A percentile compares a stretch with the other conserved stretches of the same genome.
Evolutionary conservation across 192 early-diverging fungal genomes (phyloP).

Genomic region (Podila clonocystis): DNA sequence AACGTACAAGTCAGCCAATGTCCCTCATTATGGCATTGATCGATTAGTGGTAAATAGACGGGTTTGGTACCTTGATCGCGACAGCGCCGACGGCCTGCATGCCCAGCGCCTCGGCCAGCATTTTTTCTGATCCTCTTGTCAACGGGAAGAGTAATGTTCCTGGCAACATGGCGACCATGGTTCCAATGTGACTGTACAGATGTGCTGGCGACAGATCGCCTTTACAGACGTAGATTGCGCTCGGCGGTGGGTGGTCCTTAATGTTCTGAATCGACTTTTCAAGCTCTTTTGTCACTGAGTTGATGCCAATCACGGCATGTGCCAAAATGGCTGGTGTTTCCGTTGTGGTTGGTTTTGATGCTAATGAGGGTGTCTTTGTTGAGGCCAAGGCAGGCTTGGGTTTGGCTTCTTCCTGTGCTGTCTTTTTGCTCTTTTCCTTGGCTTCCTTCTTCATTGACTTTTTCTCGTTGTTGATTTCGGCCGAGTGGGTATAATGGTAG

Average conservation of each 20-base stretch:
- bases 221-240: constrained; percentile 35
- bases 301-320: constrained; percentile 26
- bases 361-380: not conserved
- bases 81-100: constrained; percentile 37
- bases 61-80: constrained; percentile 12
- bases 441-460: constrained; percentile 3
- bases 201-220: constrained; percentile 32
- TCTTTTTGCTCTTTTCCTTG: not conserved
- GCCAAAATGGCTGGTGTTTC: constrained; percentile 12
- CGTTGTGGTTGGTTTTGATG: not conserved
- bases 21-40: too few relatives aligned
- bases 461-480: not conserved
- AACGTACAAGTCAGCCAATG: not conserved
- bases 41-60: too few relatives aligned
- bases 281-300: constrained; percentile 31
- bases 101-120: constrained; percentile 20
- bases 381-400: not conserved
- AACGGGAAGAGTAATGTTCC: constrained; percentile 26
- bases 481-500: constrained; percentile 3
- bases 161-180: constrained; percentile 43
- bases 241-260: constrained; percentile 11
- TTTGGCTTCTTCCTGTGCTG: not conserved
- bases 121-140: constrained; percentile 21
- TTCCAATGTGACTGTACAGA: constrained; percentile 30
- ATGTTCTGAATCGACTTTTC: constrained; percentile 38